A percentile compares a stretch with the other conserved stretches of the same genome.
Evolutionary conservation across 2,329 filamentous ascomycete genomes (phyloP).

Genomic region (Emmonsiellopsis sp.): DNA sequence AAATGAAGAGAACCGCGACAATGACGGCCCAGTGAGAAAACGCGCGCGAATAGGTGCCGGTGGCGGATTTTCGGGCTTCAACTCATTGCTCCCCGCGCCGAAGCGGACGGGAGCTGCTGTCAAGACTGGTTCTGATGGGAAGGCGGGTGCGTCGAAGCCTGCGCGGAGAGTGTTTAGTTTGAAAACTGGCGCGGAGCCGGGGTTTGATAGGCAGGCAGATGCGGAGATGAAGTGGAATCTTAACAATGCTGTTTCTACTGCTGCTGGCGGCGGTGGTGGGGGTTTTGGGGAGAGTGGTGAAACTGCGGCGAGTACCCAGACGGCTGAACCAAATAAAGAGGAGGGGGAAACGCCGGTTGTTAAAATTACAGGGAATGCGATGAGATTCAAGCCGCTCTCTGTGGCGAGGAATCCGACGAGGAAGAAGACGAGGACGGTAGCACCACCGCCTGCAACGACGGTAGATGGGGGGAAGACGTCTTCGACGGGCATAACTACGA

Average conservation of each 20-base stretch:
- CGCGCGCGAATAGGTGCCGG: slow-evolving; percentile 54
- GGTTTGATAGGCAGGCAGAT: slow-evolving; percentile 59
- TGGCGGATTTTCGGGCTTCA: slow-evolving; percentile 71
- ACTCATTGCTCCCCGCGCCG: slow-evolving; percentile 74
- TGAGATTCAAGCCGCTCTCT: slow-evolving; percentile 84
- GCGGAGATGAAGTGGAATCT: slow-evolving; percentile 25
- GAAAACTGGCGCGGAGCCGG: slow-evolving; percentile 74
- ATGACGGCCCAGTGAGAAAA: slow-evolving; percentile 58
- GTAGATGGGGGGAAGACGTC: slow-evolving; percentile 8
- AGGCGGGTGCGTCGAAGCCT: slow-evolving; percentile 25
- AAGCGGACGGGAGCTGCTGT: slow-evolving; percentile 43
- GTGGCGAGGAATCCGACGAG: slow-evolving; percentile 66
- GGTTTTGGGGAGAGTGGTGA: slow-evolving; percentile 30
- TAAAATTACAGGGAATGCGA: slow-evolving; percentile 61
- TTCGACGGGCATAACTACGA: slow-evolving; percentile 11
- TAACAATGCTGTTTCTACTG: slow-evolving; percentile 24
- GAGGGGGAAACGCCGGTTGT: slow-evolving; percentile 24
- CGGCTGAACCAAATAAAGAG: slow-evolving; percentile 16
- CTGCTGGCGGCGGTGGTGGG: slow-evolving; percentile 54
- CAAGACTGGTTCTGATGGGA: slow-evolving; percentile 11
- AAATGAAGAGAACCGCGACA: slow-evolving; percentile 29
- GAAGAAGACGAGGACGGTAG: slow-evolving; percentile 44
- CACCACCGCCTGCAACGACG: slow-evolving; percentile 15
- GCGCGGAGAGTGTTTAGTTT: slow-evolving; percentile 55
- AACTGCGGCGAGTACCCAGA: neutral